These are phyloP conservation scores for Meyerozyma carpophila DNA, from an alignment of 1,139 yeast genomes.

Conservation along the genomic window DNA sequence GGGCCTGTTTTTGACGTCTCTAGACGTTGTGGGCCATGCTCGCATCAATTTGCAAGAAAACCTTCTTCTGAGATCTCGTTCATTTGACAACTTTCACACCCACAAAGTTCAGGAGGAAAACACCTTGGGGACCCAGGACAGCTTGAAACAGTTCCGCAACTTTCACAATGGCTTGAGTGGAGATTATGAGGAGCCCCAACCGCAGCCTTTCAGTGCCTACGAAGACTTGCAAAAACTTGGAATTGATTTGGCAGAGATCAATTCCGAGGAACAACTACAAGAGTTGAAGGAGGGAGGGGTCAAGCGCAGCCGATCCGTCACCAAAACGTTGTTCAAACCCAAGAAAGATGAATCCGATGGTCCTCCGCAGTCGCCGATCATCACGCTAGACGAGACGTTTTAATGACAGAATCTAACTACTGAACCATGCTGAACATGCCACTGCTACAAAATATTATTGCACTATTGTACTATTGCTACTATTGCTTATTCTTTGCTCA, in stretches of 20 bases:
- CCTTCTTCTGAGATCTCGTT: constrained; percentile 33
- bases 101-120: constrained; percentile 9
- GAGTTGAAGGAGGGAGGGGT: constrained; percentile 14
- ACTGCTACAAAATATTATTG: background rate
- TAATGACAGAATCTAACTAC: background rate
- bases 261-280: constrained; percentile 18
- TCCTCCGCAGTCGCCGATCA: background rate
- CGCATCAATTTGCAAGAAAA: constrained; percentile 40
- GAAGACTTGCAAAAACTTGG: constrained; percentile 27
- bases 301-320: constrained; percentile 21
- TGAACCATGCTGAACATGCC: background rate
- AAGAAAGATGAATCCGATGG: background rate
- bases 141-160: constrained; percentile 22
- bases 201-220: constrained; percentile 25
- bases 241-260: constrained; percentile 21
- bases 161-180: constrained; percentile 15
- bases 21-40: background rate
- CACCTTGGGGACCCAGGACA: constrained; percentile 14
- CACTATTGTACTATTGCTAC: background rate
- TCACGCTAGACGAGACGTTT: background rate
- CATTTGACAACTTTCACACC: constrained; percentile 22
- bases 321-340: constrained; percentile 36
- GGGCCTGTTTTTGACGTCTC: constrained; percentile 12
- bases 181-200: constrained; percentile 35
- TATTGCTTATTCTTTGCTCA: background rate